phyloP scores from a whole-genome alignment of 2,329 filamentous ascomycete genomes.

The Blumeria graminis region DNA sequence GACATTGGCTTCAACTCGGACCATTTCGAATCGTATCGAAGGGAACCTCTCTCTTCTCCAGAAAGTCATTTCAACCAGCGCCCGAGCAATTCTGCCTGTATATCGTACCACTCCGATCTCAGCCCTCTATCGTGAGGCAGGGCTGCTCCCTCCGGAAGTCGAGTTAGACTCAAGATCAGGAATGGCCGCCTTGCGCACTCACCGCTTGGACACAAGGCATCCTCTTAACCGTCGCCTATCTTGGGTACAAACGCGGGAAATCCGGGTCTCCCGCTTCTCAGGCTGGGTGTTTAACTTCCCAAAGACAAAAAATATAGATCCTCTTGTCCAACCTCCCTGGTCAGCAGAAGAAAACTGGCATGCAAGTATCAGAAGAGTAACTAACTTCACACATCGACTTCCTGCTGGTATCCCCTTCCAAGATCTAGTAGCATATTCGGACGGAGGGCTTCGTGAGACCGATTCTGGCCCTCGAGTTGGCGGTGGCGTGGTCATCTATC shows the following conservation, averaged over 20 bases:
- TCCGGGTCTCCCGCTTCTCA: not conserved
- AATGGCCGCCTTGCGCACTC: not conserved
- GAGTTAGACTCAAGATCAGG: not conserved
- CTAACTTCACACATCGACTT: not conserved
- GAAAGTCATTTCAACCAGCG: not conserved
- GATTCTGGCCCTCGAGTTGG: not conserved
- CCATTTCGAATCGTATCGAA: not conserved
- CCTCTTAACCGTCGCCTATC: not conserved
- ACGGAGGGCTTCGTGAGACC: not conserved
- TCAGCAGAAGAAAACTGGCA: not conserved
- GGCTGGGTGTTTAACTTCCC: not conserved
- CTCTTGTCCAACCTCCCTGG: not conserved
- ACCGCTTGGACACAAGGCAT: not conserved
- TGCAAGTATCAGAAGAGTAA: not conserved
- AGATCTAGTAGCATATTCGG: not conserved
- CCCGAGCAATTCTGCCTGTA: not conserved
- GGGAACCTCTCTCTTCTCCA: not conserved
- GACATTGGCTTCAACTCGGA: not conserved
- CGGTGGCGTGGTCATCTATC: not conserved
- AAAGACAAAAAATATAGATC: not conserved
- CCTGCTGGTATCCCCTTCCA: not conserved
- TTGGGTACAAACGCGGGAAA: not conserved
- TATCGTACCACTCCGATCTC: not conserved
- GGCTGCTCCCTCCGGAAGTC: not conserved
- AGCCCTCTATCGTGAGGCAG: not conserved